Evolutionary conservation across 2,329 filamentous ascomycete species (phyloP).

Genomic region (Xylariaceae sp.): DNA sequence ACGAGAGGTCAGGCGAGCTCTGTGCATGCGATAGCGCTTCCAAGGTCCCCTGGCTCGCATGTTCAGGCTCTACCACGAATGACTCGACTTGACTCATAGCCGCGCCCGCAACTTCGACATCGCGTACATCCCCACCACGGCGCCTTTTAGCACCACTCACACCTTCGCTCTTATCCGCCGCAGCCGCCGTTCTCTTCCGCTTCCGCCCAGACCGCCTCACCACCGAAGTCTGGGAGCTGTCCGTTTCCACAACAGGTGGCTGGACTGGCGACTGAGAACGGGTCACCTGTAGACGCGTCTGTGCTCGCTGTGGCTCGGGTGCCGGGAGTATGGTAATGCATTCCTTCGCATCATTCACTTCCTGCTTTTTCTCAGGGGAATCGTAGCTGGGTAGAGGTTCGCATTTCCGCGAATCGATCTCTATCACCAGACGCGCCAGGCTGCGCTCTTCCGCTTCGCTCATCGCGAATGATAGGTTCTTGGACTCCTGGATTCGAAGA

Average conservation of each 20-base stretch:
- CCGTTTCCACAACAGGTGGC: slow-evolving; percentile 14
- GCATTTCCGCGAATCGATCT: slow-evolving; percentile 41
- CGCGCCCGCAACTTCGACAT: slow-evolving; percentile 9
- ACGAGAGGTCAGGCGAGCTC: slow-evolving; percentile 14
- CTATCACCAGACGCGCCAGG: slow-evolving; percentile 44
- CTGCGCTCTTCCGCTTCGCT: slow-evolving; percentile 41
- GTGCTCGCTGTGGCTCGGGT: slow-evolving; percentile 7
- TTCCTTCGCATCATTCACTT: slow-evolving; percentile 12
- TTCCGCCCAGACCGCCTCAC: slow-evolving; percentile 23
- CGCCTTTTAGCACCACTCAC: slow-evolving; percentile 24
- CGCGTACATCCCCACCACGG: too few species aligned
- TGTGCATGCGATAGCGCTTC: not conserved
- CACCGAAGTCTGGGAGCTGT: slow-evolving; percentile 19
- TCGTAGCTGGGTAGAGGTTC: slow-evolving; percentile 24
- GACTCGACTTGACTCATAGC: slow-evolving; percentile 8
- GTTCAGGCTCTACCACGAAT: not conserved
- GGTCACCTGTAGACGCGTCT: slow-evolving; percentile 1
- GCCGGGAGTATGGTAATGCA: slow-evolving; percentile 22
- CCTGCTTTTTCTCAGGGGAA: slow-evolving; percentile 27
- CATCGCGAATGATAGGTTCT: slow-evolving; percentile 29
- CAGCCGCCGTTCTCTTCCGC: slow-evolving; percentile 23
- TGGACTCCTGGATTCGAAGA: not conserved
- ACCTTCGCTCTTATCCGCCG: slow-evolving; percentile 19
- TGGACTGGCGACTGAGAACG: slow-evolving; percentile 8
- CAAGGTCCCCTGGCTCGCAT: not conserved